Percentiles rank a stretch among this genome's conserved stretches.
Evolutionary conservation across 176 grass and related monocot species (phyloP).

Genomic region (Paspalum notatum): DNA sequence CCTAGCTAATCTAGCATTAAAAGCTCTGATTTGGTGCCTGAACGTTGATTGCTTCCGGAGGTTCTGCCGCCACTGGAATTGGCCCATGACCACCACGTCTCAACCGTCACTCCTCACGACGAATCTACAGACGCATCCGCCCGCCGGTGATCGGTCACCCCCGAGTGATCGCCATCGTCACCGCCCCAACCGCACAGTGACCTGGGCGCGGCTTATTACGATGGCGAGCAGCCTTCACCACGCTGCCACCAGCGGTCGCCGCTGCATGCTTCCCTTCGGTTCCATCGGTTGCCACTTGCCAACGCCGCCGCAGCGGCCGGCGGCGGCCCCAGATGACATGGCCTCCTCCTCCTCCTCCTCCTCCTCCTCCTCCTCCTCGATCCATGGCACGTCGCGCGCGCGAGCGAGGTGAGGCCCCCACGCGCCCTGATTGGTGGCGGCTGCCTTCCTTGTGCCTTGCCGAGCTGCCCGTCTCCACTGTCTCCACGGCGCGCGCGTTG

Average conservation of each 20-base stretch:
- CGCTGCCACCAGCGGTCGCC: too few relatives aligned
- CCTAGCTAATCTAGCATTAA: conserved; percentile 42
- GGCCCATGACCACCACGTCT: conserved; percentile 43
- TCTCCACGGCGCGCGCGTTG: background rate
- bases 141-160: background rate
- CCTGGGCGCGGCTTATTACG: conserved; percentile 17
- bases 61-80: background rate
- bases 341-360: background rate
- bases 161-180: background rate
- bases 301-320: background rate
- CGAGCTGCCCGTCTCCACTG: too few relatives aligned
- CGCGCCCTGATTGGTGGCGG: conserved; percentile 14
- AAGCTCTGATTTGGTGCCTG: conserved; percentile 19
- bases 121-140: background rate
- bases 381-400: background rate
- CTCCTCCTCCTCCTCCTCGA: too few relatives aligned
- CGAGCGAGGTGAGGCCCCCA: background rate
- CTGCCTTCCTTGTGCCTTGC: too few relatives aligned
- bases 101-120: conserved; percentile 40
- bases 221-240: background rate
- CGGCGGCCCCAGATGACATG: background rate
- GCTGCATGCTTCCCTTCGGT: background rate
- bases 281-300: conserved; percentile 5
- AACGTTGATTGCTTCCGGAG: background rate
- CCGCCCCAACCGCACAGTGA: background rate